phyloP scores from a whole-genome alignment of 2,329 filamentous ascomycete genomes.

The Furcasterigmium furcatum region DNA sequence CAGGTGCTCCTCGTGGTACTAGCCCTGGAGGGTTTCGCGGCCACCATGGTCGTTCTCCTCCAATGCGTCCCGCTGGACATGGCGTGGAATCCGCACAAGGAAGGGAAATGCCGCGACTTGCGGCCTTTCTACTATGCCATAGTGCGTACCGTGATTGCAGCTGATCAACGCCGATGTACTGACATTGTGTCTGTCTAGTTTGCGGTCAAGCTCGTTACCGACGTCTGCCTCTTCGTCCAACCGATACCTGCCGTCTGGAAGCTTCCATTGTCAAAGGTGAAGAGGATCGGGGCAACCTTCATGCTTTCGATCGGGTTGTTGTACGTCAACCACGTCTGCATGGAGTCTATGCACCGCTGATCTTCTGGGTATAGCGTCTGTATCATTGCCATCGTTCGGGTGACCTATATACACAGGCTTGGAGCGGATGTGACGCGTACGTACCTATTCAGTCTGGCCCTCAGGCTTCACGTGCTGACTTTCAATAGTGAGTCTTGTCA shows the following conservation, averaged over 20 bases:
- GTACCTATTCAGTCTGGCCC: background rate
- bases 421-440: slow-evolving; percentile 19
- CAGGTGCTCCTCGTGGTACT: slow-evolving; percentile 9
- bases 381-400: slow-evolving; percentile 20
- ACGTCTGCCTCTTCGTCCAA: slow-evolving; percentile 30
- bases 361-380: slow-evolving; percentile 16
- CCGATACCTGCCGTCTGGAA: slow-evolving; percentile 33
- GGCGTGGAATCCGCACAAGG: slow-evolving; percentile 9
- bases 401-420: slow-evolving; percentile 18
- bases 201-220: slow-evolving; percentile 30
- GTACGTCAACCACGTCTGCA: slow-evolving; percentile 5
- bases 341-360: background rate
- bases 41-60: slow-evolving; percentile 12
- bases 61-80: slow-evolving; percentile 12
- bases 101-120: slow-evolving; percentile 23
- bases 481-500: slow-evolving; percentile 16
- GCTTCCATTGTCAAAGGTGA: slow-evolving; percentile 25
- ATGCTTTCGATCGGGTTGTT: slow-evolving; percentile 23
- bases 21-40: slow-evolving; percentile 10
- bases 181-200: slow-evolving; percentile 12
- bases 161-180: background rate
- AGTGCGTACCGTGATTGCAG: background rate
- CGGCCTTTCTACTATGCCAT: slow-evolving; percentile 11
- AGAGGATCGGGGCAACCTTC: slow-evolving; percentile 20
- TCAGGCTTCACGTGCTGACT: background rate